These are phyloP conservation scores for Euphorbia schlechtendalii DNA, from an alignment of 441 rosid species.

Conservation along the genomic window DNA sequence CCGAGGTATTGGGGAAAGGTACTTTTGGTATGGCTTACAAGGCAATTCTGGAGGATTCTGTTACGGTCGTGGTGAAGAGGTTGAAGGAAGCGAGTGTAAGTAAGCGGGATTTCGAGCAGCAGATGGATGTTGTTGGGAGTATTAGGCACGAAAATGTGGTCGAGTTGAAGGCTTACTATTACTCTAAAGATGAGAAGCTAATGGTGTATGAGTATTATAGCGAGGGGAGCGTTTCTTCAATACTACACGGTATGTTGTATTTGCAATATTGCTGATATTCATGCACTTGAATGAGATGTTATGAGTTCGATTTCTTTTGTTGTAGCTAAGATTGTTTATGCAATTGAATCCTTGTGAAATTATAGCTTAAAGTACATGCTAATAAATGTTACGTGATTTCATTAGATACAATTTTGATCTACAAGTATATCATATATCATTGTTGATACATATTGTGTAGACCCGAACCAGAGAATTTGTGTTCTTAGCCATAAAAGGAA, in stretches of 20 bases:
- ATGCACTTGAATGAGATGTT: no score
- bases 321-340: neutral
- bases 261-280: no score
- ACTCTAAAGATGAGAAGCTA: constrained; percentile 94
- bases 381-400: neutral
- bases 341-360: neutral
- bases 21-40: constrained; percentile 82
- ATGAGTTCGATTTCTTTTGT: no score
- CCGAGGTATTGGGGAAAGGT: constrained; percentile 95
- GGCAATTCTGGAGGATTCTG: constrained; percentile 76
- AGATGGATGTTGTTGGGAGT: constrained; percentile 74
- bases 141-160: constrained; percentile 76
- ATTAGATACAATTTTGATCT: neutral
- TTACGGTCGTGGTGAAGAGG: constrained; percentile 82
- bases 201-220: constrained; percentile 75
- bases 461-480: no score
- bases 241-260: constrained; percentile 87
- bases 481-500: no score
- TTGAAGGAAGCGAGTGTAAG: constrained; percentile 79
- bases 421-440: no score
- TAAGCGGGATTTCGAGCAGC: constrained; percentile 87
- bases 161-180: constrained; percentile 79
- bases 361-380: neutral
- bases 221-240: constrained; percentile 65
- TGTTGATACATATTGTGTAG: no score